phyloP scores from a whole-genome alignment of 2,329 filamentous ascomycete genomes.

The Amauroascus verrucosus region DNA sequence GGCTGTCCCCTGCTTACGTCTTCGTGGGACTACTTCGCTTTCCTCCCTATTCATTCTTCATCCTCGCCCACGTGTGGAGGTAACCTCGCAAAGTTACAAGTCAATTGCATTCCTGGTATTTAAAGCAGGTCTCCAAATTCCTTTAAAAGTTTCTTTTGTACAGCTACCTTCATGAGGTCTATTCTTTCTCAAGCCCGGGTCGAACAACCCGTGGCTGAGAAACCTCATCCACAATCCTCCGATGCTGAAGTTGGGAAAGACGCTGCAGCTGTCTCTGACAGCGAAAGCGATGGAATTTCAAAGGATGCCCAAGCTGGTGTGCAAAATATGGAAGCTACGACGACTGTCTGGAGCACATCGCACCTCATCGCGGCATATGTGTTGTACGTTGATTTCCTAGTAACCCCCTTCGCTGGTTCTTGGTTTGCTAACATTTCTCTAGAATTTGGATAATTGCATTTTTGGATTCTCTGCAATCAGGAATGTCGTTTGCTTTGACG shows the following conservation, averaged over 20 bases:
- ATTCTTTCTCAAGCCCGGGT: neutral
- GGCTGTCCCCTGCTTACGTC: neutral
- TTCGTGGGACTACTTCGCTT: neutral
- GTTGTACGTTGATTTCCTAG: slow-evolving; percentile 9
- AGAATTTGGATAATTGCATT: slow-evolving; percentile 33
- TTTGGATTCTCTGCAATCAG: slow-evolving; percentile 27
- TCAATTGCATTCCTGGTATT: neutral
- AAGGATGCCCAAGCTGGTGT: slow-evolving; percentile 24
- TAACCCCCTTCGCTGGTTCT: neutral
- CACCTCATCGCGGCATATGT: slow-evolving; percentile 30
- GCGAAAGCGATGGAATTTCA: slow-evolving; percentile 8
- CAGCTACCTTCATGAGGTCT: slow-evolving; percentile 1
- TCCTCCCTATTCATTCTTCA: neutral
- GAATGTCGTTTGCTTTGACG: slow-evolving; percentile 30
- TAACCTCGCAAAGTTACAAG: neutral
- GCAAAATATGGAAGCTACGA: slow-evolving; percentile 34
- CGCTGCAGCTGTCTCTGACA: neutral
- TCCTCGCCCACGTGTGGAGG: neutral
- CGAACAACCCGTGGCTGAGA: slow-evolving; percentile 17
- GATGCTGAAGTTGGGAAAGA: slow-evolving; percentile 2
- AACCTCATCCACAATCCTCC: neutral
- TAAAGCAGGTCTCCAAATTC: neutral
- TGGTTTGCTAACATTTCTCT: neutral
- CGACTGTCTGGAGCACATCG: slow-evolving; percentile 31
- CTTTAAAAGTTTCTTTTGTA: neutral